A percentile compares a stretch with the other conserved stretches of the same genome.
These are phyloP conservation scores for Blastobotrys aristatus DNA, from an alignment of 1,139 yeast genomes.

Conservation along the genomic window DNA sequence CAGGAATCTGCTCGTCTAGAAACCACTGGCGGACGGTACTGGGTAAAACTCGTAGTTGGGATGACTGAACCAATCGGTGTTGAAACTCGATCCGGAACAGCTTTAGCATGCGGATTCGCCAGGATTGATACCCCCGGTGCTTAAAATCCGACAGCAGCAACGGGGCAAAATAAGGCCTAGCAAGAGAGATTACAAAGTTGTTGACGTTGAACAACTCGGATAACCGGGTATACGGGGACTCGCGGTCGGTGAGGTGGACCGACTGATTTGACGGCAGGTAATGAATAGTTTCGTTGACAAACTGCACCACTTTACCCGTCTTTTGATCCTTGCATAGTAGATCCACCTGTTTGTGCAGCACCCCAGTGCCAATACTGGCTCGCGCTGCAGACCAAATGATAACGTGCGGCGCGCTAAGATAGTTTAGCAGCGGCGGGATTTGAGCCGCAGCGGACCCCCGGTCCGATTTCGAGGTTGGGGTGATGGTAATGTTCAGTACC, in stretches of 20 bases:
- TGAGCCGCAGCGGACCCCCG: conserved; percentile 15
- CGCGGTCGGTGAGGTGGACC: conserved; percentile 34
- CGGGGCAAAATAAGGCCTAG: conserved; percentile 92
- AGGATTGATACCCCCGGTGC: conserved; percentile 49
- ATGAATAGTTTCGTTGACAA: conserved; percentile 26
- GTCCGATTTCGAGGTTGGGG: conserved; percentile 59
- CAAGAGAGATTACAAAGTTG: conserved; percentile 82
- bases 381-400: conserved; percentile 76
- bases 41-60: conserved; percentile 70
- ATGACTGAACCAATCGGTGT: conserved; percentile 76
- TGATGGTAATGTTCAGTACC: conserved; percentile 79
- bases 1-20: conserved; percentile 83
- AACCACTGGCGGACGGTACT: conserved; percentile 68
- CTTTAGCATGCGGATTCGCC: conserved; percentile 42
- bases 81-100: conserved; percentile 64
- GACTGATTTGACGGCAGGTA: conserved; percentile 47
- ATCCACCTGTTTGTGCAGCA: conserved; percentile 49
- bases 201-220: conserved; percentile 93
- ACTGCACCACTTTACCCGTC: conserved; percentile 31
- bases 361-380: conserved; percentile 65
- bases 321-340: conserved; percentile 66
- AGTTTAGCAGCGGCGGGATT: conserved; percentile 73
- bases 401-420: conserved; percentile 88
- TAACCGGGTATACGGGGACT: conserved; percentile 76
- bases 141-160: conserved; percentile 75